phyloP scores from a whole-genome alignment of 169 alveolate genomes.

The Cryptosporidium sp. region DNA sequence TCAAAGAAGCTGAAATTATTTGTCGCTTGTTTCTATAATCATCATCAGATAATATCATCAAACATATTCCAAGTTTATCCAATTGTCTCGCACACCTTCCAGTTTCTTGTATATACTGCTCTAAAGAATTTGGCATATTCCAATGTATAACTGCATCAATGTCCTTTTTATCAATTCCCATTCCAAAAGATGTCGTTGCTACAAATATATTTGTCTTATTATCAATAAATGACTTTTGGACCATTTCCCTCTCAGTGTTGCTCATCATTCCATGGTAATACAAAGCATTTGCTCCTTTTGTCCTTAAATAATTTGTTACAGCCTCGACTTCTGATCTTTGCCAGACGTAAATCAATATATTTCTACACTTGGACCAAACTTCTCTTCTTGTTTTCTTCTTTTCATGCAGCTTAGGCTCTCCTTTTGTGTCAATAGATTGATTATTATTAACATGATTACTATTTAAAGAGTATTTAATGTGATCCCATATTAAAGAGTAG shows the following conservation, averaged over 20 bases:
- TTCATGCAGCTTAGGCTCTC: neutral
- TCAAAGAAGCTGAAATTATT: conserved; percentile 21
- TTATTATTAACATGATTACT: neutral
- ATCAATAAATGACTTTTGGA: conserved; percentile 82
- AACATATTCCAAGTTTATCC: conserved; percentile 28
- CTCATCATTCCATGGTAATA: conserved; percentile 76
- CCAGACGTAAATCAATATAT: conserved; percentile 72
- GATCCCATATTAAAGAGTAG: conserved; percentile 54
- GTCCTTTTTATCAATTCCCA: conserved; percentile 93
- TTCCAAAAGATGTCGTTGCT: conserved; percentile 91
- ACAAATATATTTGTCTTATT: conserved; percentile 84
- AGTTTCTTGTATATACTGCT: conserved; percentile 89
- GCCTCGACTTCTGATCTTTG: conserved; percentile 75
- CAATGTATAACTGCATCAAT: conserved; percentile 90
- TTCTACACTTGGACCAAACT: conserved; percentile 64
- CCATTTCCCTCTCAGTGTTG: conserved; percentile 70
- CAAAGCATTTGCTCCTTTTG: conserved; percentile 72
- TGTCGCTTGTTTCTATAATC: conserved; percentile 57
- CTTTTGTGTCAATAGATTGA: neutral
- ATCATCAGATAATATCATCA: conserved; percentile 45
- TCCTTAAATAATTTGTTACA: conserved; percentile 78
- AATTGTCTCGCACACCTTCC: conserved; percentile 84
- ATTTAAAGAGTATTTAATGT: conserved; percentile 33
- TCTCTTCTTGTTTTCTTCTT: conserved; percentile 19
- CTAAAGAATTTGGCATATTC: conserved; percentile 91